Base-by-base conservation (phyloP, 1,284 basidiomycete species). In the Leccinum solheimii region DNA sequence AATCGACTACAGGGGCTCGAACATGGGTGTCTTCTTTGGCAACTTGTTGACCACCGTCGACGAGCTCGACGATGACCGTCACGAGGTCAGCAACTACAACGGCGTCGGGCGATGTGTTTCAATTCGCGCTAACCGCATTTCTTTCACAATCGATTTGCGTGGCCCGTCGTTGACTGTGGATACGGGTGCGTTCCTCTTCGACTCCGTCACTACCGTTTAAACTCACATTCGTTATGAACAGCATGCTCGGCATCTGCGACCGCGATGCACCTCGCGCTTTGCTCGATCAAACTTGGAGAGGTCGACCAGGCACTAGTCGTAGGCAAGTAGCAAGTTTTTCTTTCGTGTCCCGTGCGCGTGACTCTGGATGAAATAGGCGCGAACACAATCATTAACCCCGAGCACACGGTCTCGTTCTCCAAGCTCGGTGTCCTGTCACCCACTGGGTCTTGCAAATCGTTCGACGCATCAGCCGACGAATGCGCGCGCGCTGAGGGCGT, bases 391-490 rank as follows among this genome's bases (percentile, higher is more conserved):
- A 49, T 70, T 40, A 68, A 66, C 32, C 67, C 68, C 0, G 68
- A 70, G 19, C 72, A 75, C 19, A 72, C 68, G 0, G 63, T 72
- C 16, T 69, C 73, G 0, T 75, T 75, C 63, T 71, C 69, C 32
- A 74, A 75, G 55, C 65, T 74, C 43, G 73, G 73, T 16, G 68
- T 83, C 14, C 67, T 83, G 48, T 72, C 80, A 1, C 74, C 75
- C 8, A 80, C 80, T 43, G 80, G 81, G 3, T 80, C 78, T 59
- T 83, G 74, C 62, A 82, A 81, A 58, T 81, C 81, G 0, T 83
- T 83, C 58, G 81, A 84, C 55, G 78, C 75, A 5, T 72, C 71
- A 8, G 83, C 81, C 1, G 71, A 83, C 66, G 82, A 81, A 74
- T 83, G 71, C 49, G 68, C 68, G 60, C 54, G 76, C 36, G 67